phyloP scores from a whole-genome alignment of 148 eudicot species.

The Vaccinium darrowii region DNA sequence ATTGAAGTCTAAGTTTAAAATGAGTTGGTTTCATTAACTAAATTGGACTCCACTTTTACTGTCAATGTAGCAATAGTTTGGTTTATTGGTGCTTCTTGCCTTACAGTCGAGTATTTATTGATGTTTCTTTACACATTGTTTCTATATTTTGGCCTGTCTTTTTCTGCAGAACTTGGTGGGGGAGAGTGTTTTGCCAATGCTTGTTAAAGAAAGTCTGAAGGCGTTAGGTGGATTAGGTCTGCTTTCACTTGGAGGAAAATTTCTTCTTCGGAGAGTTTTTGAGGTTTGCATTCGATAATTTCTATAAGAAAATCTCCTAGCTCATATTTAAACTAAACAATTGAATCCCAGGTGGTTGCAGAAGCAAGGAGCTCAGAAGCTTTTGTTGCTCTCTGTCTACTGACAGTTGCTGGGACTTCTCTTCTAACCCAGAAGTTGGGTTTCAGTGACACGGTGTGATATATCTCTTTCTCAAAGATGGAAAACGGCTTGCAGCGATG shows the following conservation, averaged over 20 bases:
- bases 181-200: slow-evolving; percentile 87
- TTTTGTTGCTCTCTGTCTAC: slow-evolving; percentile 94
- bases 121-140: neutral
- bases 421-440: slow-evolving; percentile 96
- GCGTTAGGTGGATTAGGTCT: slow-evolving; percentile 86
- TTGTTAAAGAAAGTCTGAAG: slow-evolving; percentile 74
- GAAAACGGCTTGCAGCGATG: neutral
- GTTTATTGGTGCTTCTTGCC: neutral
- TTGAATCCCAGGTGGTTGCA: slow-evolving; percentile 74
- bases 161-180: slow-evolving; percentile 65
- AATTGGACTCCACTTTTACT: neutral
- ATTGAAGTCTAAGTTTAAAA: neutral
- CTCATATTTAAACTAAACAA: slow-evolving; percentile 23
- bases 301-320: slow-evolving; percentile 6
- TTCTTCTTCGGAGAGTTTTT: slow-evolving; percentile 74
- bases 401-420: slow-evolving; percentile 95
- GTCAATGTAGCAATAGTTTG: neutral
- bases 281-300: slow-evolving; percentile 52
- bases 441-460: slow-evolving; percentile 94
- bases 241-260: slow-evolving; percentile 91
- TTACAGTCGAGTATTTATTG: neutral
- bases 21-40: neutral
- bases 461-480: slow-evolving; percentile 17
- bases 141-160: slow-evolving; percentile 18
- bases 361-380: slow-evolving; percentile 99